These are phyloP conservation scores for Aspergillus ochraceoroseus DNA, from an alignment of 2,329 filamentous ascomycete genomes.

Conservation along the genomic window DNA sequence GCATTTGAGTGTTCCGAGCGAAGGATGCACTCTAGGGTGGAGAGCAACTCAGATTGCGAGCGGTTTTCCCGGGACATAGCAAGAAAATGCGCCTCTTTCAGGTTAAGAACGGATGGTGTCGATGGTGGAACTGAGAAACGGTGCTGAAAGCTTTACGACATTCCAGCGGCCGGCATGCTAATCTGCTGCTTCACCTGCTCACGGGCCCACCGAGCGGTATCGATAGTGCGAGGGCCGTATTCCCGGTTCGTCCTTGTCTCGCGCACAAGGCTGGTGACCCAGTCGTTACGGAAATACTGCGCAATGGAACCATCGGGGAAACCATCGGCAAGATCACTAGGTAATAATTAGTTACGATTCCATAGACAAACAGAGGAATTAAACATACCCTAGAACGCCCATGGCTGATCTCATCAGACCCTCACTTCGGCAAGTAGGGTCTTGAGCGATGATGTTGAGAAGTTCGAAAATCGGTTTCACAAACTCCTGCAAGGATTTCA, in stretches of 20 bases:
- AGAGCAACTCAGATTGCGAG: constrained; percentile 14
- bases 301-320: constrained; percentile 87
- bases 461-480: constrained; percentile 83
- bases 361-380: background rate
- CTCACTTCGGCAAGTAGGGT: constrained; percentile 78
- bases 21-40: constrained; percentile 9
- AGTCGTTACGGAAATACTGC: constrained; percentile 81
- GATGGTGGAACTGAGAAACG: constrained; percentile 13
- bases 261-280: constrained; percentile 83
- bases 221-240: constrained; percentile 75
- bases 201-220: constrained; percentile 93
- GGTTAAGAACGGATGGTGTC: constrained; percentile 13
- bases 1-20: constrained; percentile 14
- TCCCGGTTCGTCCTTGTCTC: constrained; percentile 88
- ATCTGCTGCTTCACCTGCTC: constrained; percentile 92
- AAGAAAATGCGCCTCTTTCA: constrained; percentile 4
- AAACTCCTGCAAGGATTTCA: constrained; percentile 51
- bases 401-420: constrained; percentile 87
- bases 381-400: constrained; percentile 86
- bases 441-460: constrained; percentile 71
- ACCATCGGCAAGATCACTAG: constrained; percentile 84
- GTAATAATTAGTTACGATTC: constrained; percentile 35
- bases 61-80: constrained; percentile 20
- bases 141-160: constrained; percentile 32
- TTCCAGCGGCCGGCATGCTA: constrained; percentile 35